Conservation (phyloP, 306 rosid species). For the Prunus dulcis region DNA sequence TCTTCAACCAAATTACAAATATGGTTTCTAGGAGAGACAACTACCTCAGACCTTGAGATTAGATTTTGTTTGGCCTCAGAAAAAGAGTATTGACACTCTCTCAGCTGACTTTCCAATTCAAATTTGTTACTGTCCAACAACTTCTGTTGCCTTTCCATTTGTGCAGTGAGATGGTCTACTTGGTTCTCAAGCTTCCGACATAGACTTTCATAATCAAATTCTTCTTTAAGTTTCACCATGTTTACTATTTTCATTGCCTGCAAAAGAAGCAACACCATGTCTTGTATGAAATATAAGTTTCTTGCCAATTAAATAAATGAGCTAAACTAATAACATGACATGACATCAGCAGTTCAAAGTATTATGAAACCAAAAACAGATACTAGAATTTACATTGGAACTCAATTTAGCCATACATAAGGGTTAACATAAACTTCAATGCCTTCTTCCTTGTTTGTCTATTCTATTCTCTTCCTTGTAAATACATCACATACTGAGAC, state of each 20-base stretch:
- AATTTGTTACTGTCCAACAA: constrained; percentile 39
- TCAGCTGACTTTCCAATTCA: constrained; percentile 46
- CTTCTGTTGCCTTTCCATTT: constrained; percentile 60
- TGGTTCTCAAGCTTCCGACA: constrained; percentile 65
- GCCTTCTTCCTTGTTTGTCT: too few relatives aligned
- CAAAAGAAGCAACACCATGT: constrained; percentile 8
- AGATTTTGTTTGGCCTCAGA: constrained; percentile 40
- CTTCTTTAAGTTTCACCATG: constrained; percentile 61
- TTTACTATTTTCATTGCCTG: constrained; percentile 72
- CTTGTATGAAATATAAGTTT: neutral
- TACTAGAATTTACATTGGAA: neutral
- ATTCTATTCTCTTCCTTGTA: too few relatives aligned
- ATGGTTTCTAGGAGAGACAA: constrained; percentile 25
- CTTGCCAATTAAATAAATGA: neutral
- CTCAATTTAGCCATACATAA: neutral
- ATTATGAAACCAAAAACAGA: neutral
- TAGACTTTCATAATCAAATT: constrained; percentile 64
- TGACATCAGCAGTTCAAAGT: neutral
- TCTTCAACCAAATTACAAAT: constrained; percentile 1
- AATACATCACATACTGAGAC: too few relatives aligned
- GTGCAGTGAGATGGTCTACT: constrained; percentile 60
- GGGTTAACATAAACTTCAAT: neutral
- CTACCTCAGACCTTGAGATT: constrained; percentile 64
- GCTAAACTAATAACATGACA: neutral
- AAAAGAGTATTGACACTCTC: constrained; percentile 35